Base-by-base conservation (phyloP, 2,329 filamentous ascomycete species). In the Pseudocercospora musae region DNA sequence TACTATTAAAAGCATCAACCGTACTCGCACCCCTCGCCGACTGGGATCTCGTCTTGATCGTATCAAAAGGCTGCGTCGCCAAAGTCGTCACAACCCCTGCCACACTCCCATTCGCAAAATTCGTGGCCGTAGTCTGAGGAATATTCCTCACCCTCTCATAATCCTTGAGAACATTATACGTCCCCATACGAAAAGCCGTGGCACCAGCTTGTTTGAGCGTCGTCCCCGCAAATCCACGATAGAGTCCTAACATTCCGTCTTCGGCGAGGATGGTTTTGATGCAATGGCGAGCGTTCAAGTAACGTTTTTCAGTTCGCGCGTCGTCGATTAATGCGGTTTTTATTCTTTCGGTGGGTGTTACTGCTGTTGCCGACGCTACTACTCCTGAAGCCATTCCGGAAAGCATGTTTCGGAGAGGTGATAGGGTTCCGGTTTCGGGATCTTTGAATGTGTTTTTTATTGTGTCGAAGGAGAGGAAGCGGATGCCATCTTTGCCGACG, bases 261-360 rank as follows among this genome's bases (percentile, higher is more conserved):
- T 85, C 81, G 15, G 75, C 74, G 64, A 82, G 74, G 1, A 88
- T 78, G 0, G 79, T 74, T 2, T 70, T 71, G 2, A 83, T 77
- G 29, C 84, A 85, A 69, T 87, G 84, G 37, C 78, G 66, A 0
- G 83, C 78, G 4, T 78, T 80, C 1, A 74, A 76, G 71, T 85
- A 87, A 18, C 80, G 76, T 40, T 76, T 79, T 33, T 80, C 75
- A 0, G 69, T 73, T 48, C 84, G 75, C 7, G 84, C 85, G 69
- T 88, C 85, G 71, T 88, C 85, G 63, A 88, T 88, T 6, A 89
- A 71, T 0, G 86, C 86, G 1, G 87, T 90, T 72, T 89, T 90
- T 70, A 90, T 84, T 15, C 87, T 80, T 69, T 90, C 87, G 0
- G 85, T 88, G 0, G 87, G 87, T 1, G 87, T 90, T 0, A 90